Conservation (phyloP, 805 yeast genomes). For the Pichia nanzhaoensis region DNA sequence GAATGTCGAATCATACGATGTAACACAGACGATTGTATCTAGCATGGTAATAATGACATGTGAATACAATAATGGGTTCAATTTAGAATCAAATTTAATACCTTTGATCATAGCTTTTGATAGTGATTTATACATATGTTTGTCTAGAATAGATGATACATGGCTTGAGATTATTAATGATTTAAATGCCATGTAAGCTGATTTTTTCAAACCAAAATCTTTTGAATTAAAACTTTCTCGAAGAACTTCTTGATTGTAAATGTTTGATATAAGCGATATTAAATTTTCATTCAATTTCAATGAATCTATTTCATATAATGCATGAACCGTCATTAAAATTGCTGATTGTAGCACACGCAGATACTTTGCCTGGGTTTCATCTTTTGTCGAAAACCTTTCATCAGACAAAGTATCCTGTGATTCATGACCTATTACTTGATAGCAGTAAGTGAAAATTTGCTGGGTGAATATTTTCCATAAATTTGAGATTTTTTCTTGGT, state of each 20-base stretch:
- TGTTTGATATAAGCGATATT: conserved; percentile 21
- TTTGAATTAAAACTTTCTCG: conserved; percentile 37
- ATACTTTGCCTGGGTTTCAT: conserved; percentile 61
- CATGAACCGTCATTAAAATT: conserved; percentile 38
- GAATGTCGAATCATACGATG: conserved; percentile 41
- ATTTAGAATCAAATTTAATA: conserved; percentile 31
- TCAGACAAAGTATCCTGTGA: conserved; percentile 63
- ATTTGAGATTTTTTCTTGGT: conserved; percentile 45
- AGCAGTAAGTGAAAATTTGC: conserved; percentile 49
- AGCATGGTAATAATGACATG: conserved; percentile 42
- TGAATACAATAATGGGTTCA: conserved; percentile 38
- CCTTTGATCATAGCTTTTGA: conserved; percentile 41
- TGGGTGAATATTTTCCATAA: conserved; percentile 55
- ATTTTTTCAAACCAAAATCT: conserved; percentile 37
- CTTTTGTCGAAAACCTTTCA: conserved; percentile 58
- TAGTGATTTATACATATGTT: conserved; percentile 32
- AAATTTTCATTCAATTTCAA: conserved; percentile 17
- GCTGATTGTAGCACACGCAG: conserved; percentile 48
- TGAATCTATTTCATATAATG: conserved; percentile 10
- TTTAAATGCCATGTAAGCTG: conserved; percentile 34
- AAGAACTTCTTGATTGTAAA: conserved; percentile 37
- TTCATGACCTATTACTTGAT: conserved; percentile 50
- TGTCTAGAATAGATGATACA: conserved; percentile 18
- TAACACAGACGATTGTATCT: conserved; percentile 38
- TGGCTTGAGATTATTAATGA: conserved; percentile 21